These are phyloP conservation scores for Kuraishia floccosa DNA, from an alignment of 805 yeast genomes.

Conservation along the genomic window DNA sequence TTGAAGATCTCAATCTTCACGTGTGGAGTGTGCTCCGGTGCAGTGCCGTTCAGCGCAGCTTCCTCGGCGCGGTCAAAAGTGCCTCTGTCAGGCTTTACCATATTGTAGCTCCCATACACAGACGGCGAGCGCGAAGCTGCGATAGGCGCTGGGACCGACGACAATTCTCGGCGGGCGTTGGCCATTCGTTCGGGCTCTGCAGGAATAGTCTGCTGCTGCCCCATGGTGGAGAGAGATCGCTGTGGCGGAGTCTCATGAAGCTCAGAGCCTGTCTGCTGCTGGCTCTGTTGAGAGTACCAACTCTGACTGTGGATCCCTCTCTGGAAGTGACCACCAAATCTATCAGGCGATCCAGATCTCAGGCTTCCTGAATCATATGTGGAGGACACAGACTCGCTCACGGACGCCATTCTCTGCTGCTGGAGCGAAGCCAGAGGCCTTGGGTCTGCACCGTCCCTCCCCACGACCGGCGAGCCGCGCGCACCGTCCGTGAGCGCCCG, in stretches of 20 bases:
- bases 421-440: background rate
- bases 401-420: conserved; percentile 5
- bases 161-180: too few relatives aligned
- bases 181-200: too few relatives aligned
- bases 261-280: background rate
- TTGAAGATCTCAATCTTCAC: conserved; percentile 38
- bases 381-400: conserved; percentile 7
- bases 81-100: background rate
- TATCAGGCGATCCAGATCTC: conserved; percentile 18
- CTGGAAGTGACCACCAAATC: conserved; percentile 8
- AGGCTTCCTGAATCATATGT: conserved; percentile 8
- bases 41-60: too few relatives aligned
- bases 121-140: background rate
- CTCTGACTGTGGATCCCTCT: conserved; percentile 16
- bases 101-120: background rate
- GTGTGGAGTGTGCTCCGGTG: background rate
- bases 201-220: too few relatives aligned
- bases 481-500: too few relatives aligned
- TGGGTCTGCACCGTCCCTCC: background rate
- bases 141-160: background rate
- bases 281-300: too few relatives aligned
- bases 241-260: background rate
- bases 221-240: too few relatives aligned
- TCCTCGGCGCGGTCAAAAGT: too few relatives aligned
- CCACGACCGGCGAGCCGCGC: background rate